Percentiles rank a stretch among this genome's conserved stretches.
These are phyloP conservation scores for Darksidea phi DNA, from an alignment of 495 filamentous ascomycete species.

Conservation along the genomic window DNA sequence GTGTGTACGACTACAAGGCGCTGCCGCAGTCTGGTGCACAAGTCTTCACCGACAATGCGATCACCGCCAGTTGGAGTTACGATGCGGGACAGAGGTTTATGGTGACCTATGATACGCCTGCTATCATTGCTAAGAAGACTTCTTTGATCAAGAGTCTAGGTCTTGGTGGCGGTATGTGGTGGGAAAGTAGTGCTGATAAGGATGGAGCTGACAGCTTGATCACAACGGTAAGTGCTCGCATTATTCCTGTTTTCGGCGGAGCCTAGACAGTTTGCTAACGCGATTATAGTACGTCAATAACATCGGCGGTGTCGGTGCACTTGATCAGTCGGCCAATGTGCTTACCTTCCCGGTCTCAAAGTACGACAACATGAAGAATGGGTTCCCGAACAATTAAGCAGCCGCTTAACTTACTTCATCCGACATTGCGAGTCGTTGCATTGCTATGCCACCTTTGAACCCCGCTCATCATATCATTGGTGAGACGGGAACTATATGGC, in stretches of 20 bases:
- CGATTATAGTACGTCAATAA: constrained; percentile 19
- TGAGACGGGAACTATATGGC: no score
- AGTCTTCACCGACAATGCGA: constrained; percentile 50
- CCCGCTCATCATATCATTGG: no score
- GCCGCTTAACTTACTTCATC: not conserved
- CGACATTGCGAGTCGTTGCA: not conserved
- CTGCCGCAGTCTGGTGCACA: constrained; percentile 53
- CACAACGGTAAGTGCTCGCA: constrained; percentile 20
- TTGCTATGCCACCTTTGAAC: not conserved
- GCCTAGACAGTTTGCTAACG: not conserved
- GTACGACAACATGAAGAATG: constrained; percentile 35
- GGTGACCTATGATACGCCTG: constrained; percentile 71
- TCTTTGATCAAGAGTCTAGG: constrained; percentile 61
- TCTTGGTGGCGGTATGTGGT: constrained; percentile 85
- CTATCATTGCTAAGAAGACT: constrained; percentile 60
- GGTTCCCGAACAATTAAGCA: constrained; percentile 22
- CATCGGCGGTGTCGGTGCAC: constrained; percentile 24
- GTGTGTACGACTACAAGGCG: constrained; percentile 73
- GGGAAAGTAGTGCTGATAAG: constrained; percentile 81
- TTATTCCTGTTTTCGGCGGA: not conserved
- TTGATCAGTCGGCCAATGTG: constrained; percentile 32
- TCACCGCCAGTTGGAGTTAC: constrained; percentile 69
- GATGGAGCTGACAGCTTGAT: constrained; percentile 42
- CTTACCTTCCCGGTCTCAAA: constrained; percentile 30
- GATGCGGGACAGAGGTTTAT: constrained; percentile 58